Percentiles rank a stretch among this genome's conserved stretches.
Conservation (phyloP, 495 filamentous ascomycete genomes). For the Articulospora tetracladia region DNA sequence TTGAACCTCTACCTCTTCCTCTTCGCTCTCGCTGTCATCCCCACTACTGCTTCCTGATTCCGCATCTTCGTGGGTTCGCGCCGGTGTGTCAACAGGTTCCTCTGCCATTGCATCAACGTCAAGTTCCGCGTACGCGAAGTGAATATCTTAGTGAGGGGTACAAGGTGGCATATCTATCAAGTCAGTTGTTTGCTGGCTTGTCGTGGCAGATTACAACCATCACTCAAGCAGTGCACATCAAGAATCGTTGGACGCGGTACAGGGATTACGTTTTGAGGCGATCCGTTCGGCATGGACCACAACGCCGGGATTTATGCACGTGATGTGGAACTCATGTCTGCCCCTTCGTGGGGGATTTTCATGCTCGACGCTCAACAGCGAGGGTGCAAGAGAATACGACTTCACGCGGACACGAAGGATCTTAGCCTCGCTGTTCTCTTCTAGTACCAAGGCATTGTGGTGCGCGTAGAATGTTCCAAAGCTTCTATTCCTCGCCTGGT, state of each 20-base stretch:
- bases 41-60: slow-evolving; percentile 5
- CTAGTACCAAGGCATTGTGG: background rate
- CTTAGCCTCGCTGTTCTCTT: no score
- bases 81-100: slow-evolving; percentile 15
- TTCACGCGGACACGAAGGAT: background rate
- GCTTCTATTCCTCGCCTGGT: background rate
- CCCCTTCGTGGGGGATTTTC: no score
- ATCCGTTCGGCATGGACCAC: no score
- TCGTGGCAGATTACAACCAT: no score
- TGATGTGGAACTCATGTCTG: background rate
- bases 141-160: no score
- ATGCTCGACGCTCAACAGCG: no score
- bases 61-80: slow-evolving; percentile 12
- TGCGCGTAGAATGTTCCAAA: background rate
- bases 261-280: background rate
- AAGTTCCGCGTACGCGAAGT: background rate
- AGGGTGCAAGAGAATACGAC: no score
- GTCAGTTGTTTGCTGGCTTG: no score
- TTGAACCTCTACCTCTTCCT: slow-evolving; percentile 20
- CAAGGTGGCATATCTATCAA: no score
- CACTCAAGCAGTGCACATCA: no score
- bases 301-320: no score
- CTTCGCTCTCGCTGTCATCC: slow-evolving; percentile 18
- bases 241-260: background rate
- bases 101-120: background rate